phyloP scores from a whole-genome alignment of 768 basidiomycete species.

The Aureoboletus auriporus region DNA sequence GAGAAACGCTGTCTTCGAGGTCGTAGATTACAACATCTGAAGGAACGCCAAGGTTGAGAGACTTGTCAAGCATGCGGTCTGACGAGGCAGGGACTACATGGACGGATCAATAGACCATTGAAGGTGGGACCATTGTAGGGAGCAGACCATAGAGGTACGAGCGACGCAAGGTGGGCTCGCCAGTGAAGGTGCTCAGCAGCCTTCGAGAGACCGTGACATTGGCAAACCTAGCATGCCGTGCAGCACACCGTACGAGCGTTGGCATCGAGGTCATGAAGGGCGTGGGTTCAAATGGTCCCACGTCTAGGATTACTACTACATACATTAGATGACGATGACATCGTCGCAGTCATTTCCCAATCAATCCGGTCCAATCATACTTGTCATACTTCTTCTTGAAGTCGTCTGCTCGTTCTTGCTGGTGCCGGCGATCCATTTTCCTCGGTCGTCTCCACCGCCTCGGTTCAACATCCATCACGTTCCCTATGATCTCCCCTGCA shows the following conservation, averaged over 20 bases:
- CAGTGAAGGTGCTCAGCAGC: constrained; percentile 16
- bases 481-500: constrained; percentile 92
- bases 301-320: no score
- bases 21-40: constrained; percentile 86
- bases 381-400: constrained; percentile 75
- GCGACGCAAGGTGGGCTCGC: constrained; percentile 33
- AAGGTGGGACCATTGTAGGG: not conserved
- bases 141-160: constrained; percentile 60
- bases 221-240: not conserved
- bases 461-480: constrained; percentile 82
- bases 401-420: constrained; percentile 62
- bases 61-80: constrained; percentile 79
- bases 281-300: not conserved
- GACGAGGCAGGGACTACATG: constrained; percentile 71
- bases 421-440: constrained; percentile 63
- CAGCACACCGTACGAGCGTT: not conserved
- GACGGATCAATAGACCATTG: not conserved
- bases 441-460: constrained; percentile 81
- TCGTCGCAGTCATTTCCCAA: constrained; percentile 36
- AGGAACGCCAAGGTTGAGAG: constrained; percentile 40
- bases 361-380: constrained; percentile 80
- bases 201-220: not conserved
- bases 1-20: constrained; percentile 82
- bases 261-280: not conserved
- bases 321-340: not conserved